Evolutionary conservation across 768 basidiomycete species (phyloP).

Genomic region (Hypholoma sublateritium): DNA sequence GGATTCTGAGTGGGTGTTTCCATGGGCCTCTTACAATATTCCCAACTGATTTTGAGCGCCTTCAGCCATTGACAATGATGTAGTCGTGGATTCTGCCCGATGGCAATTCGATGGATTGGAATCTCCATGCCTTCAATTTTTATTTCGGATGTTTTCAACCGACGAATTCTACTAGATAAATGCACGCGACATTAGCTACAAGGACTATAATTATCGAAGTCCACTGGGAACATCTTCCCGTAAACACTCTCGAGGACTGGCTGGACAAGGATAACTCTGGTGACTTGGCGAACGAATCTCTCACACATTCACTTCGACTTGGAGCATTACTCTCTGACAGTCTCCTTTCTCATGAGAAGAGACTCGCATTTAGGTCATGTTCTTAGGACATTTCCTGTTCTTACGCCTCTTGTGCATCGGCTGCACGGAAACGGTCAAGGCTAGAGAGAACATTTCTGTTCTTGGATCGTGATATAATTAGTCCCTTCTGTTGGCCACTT

Average conservation of each 20-base stretch:
- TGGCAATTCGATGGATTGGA: too few species aligned
- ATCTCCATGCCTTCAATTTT: too few species aligned
- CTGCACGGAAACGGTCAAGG: slow-evolving; percentile 1
- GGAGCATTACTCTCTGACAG: not conserved
- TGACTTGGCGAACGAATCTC: not conserved
- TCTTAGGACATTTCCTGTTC: slow-evolving; percentile 1
- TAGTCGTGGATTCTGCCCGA: too few species aligned
- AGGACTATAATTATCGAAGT: not conserved
- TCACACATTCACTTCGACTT: not conserved
- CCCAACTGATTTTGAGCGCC: too few species aligned
- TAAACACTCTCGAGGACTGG: not conserved
- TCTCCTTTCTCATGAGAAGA: slow-evolving; percentile 1
- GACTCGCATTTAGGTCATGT: not conserved
- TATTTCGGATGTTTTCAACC: not conserved
- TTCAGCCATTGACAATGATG: too few species aligned
- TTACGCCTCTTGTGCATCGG: not conserved
- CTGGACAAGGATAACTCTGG: not conserved
- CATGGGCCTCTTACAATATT: too few species aligned
- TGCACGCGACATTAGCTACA: not conserved
- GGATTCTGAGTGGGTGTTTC: too few species aligned
- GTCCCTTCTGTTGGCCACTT: not conserved
- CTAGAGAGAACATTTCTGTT: slow-evolving; percentile 1
- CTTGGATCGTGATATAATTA: not conserved
- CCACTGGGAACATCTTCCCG: slow-evolving; percentile 3
- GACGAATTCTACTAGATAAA: not conserved